phyloP scores from a whole-genome alignment of 2,329 filamentous ascomycete genomes.

The Hymenoscyphus linearis region DNA sequence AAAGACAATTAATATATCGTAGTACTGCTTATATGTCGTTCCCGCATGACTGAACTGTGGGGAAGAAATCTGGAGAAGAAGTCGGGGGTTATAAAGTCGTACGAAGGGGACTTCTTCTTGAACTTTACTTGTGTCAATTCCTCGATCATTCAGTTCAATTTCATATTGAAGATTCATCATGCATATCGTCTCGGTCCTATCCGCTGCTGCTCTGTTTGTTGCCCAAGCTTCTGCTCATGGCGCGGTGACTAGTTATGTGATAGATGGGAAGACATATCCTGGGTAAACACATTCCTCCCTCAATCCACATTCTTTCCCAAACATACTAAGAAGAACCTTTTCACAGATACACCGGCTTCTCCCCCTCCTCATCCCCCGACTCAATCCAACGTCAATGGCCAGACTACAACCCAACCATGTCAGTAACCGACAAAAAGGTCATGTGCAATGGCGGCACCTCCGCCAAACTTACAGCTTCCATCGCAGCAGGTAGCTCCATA shows the following conservation, averaged over 20 bases:
- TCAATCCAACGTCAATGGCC: constrained; percentile 55
- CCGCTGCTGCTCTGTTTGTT: constrained; percentile 30
- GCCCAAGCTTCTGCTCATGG: constrained; percentile 33
- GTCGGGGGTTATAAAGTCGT: constrained; percentile 14
- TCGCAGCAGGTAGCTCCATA: constrained; percentile 43
- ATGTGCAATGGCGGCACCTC: constrained; percentile 52
- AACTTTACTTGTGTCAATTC: not conserved
- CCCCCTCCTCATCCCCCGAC: constrained; percentile 41
- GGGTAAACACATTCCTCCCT: constrained; percentile 32
- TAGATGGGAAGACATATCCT: constrained; percentile 39
- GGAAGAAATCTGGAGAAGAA: constrained; percentile 13
- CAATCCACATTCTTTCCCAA: not conserved
- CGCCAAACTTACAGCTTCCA: constrained; percentile 39
- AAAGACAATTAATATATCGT: not conserved
- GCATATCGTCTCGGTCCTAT: constrained; percentile 34
- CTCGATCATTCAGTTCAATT: not conserved
- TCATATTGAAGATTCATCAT: constrained; percentile 24
- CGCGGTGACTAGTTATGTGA: constrained; percentile 43
- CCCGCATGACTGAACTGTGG: constrained; percentile 16
- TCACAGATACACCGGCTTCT: constrained; percentile 39
- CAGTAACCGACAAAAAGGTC: constrained; percentile 43
- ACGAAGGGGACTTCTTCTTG: not conserved
- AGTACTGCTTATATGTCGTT: not conserved
- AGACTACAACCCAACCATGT: constrained; percentile 50
- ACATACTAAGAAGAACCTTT: not conserved